Conservation (phyloP, 805 yeast genomes). For the Metschnikowia corniflorae region DNA sequence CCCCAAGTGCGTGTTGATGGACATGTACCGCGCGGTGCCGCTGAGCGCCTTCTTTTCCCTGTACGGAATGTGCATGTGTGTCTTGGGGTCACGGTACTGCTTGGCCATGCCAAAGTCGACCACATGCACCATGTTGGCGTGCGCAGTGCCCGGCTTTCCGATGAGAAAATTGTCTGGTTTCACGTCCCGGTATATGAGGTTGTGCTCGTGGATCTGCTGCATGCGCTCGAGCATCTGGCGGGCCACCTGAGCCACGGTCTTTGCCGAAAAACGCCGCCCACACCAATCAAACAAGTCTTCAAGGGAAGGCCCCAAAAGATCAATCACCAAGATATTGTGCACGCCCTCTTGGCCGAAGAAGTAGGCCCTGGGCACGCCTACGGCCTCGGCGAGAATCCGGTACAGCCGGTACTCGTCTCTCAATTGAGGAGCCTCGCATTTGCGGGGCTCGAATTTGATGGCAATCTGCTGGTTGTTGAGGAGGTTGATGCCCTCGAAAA, state of each 20-base stretch:
- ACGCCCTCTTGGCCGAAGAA: slow-evolving; percentile 98
- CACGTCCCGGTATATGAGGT: slow-evolving; percentile 91
- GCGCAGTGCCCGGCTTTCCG: slow-evolving; percentile 81
- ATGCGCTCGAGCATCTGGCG: slow-evolving; percentile 90
- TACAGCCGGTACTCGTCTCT: slow-evolving; percentile 97
- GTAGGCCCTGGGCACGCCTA: slow-evolving; percentile 94
- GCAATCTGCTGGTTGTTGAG: slow-evolving; percentile 93
- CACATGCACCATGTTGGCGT: slow-evolving; percentile 80
- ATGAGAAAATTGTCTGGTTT: slow-evolving; percentile 96
- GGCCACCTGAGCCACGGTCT: slow-evolving; percentile 91
- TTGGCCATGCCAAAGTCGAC: slow-evolving; percentile 99
- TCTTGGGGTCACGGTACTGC: slow-evolving; percentile 93
- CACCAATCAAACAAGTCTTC: slow-evolving; percentile 99
- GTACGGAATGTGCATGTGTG: slow-evolving; percentile 94
- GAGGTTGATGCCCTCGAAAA: slow-evolving; percentile 92
- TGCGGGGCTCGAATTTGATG: slow-evolving; percentile 94
- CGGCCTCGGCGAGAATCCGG: slow-evolving; percentile 73
- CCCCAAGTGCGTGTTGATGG: slow-evolving; percentile 94
- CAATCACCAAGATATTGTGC: slow-evolving; percentile 92
- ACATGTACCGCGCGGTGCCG: slow-evolving; percentile 99
- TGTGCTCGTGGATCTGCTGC: slow-evolving; percentile 82
- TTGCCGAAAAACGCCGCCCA: slow-evolving; percentile 80
- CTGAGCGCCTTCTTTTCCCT: slow-evolving; percentile 92
- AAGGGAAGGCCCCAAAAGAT: slow-evolving; percentile 89
- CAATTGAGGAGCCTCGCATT: slow-evolving; percentile 95